Base-by-base conservation (phyloP, 371 early-diverging fungal genomes). In the Lichtheimia ramosa region DNA sequence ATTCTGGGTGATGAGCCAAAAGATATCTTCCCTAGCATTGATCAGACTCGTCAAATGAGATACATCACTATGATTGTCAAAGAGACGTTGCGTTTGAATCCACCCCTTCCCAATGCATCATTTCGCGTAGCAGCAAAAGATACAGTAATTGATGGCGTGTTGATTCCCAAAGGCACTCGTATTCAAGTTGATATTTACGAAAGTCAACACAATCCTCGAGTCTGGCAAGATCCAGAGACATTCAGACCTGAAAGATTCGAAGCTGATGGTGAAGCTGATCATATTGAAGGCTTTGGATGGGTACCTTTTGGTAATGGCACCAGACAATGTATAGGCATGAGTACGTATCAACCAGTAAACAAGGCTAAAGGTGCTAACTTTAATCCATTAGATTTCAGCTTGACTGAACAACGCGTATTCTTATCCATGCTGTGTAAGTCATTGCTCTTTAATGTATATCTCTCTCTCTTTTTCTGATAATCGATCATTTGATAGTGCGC, bases 281-380 rank as follows among this genome's bases (percentile, higher is more conserved):
- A 50, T 3, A 16, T 20, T 20, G n/a, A 48, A 27, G 62, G 62
- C 14, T 25, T 62, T 14, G 65, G 74, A 6, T 85, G 75, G 75
- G 48, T 79, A 12, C 83, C 86, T 23, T 85, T 85, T 56, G 70
- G 78, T 56, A 65, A 70, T 34, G 86, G 85, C 7, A 50, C 71
- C 3, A 74, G 85, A 42, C 74, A 81, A 59, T 86, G 88, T 49
- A 69, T 84, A 46, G 88, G 84, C 27, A 74, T 79, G 71, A 77
- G 34, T 34, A 10, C 5, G 8, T 34, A 34, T 34, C 34, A 8
- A 0, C 34, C 6, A 25, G 25, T 5, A 25, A 3, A 3, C 4
- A 27, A 34, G 8, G 34, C 34, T 8, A 34, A 6, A 34, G 34
- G 34, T 34, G 34, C 34, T 34, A 8, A 34, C 34, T 5, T 34